Percentiles rank a stretch among this genome's conserved stretches.
These are phyloP conservation scores for Citrus cavaleriei DNA, from an alignment of 345 rosid genomes.

Conservation along the genomic window DNA sequence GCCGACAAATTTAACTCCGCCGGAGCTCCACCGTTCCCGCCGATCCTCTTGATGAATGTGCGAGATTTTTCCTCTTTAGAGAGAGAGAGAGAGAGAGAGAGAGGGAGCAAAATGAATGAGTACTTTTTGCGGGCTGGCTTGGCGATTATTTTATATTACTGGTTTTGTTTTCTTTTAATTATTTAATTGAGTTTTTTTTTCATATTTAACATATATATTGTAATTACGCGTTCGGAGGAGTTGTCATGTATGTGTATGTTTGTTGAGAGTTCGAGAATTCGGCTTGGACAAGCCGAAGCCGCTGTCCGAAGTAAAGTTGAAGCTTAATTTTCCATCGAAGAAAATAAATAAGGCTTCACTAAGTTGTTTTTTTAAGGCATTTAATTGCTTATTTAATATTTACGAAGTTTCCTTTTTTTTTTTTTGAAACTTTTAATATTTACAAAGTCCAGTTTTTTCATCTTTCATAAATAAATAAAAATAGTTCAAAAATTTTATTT, in stretches of 20 bases:
- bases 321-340: neutral
- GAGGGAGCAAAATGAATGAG: neutral
- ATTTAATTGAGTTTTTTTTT: neutral
- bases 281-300: slow-evolving; percentile 2
- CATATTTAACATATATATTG: neutral
- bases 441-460: too few species aligned
- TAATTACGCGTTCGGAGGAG: neutral
- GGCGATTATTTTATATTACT: neutral
- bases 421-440: too few species aligned
- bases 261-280: neutral
- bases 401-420: too few species aligned
- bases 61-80: neutral
- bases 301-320: neutral
- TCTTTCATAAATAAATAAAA: too few species aligned
- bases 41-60: neutral
- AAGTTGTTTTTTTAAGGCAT: too few species aligned
- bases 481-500: too few species aligned
- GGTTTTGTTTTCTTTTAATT: neutral
- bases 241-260: neutral
- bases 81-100: neutral
- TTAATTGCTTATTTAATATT: too few species aligned
- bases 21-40: slow-evolving; percentile 1
- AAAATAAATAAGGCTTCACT: too few species aligned
- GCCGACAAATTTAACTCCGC: slow-evolving; percentile 22
- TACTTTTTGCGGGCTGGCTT: neutral